Conservation (phyloP, 2,329 filamentous ascomycete species). For the Exophiala spinifera region DNA sequence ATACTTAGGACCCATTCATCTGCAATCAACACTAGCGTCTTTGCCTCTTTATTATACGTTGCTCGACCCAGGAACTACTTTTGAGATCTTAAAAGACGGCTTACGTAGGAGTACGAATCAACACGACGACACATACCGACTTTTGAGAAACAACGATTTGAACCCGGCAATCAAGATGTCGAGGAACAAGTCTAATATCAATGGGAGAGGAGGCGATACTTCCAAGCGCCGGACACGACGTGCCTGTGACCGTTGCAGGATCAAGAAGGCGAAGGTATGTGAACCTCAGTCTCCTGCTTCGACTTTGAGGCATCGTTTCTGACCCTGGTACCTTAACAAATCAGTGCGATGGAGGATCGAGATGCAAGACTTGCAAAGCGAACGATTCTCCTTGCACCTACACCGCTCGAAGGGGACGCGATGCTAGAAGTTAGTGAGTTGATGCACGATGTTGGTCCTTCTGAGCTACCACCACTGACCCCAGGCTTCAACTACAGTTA, state of each 20-base stretch:
- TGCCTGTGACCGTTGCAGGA: conserved; percentile 17
- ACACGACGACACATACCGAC: no score
- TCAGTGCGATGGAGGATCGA: conserved; percentile 15
- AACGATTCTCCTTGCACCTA: conserved; percentile 12
- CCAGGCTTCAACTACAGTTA: conserved; percentile 12
- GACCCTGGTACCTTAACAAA: not conserved
- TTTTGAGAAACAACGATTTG: no score
- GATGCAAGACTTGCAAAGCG: conserved; percentile 12
- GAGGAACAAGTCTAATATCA: not conserved
- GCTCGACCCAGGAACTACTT: no score
- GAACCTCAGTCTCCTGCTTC: not conserved
- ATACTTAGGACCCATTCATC: no score
- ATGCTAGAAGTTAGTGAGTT: conserved; percentile 17
- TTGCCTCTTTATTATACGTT: no score
- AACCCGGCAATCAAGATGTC: not conserved
- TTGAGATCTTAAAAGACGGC: no score
- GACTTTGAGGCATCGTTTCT: not conserved
- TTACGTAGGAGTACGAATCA: no score
- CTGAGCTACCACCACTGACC: not conserved
- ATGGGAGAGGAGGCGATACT: not conserved
- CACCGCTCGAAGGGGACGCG: conserved; percentile 8
- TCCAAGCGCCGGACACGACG: conserved; percentile 6
- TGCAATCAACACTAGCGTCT: no score
- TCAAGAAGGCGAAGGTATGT: conserved; percentile 20
- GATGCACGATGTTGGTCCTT: not conserved